Evolutionary conservation across 1,139 yeast species (phyloP), one percentile per base, ranked within the genome.

Genomic region (Nadsonia commutata): DNA sequence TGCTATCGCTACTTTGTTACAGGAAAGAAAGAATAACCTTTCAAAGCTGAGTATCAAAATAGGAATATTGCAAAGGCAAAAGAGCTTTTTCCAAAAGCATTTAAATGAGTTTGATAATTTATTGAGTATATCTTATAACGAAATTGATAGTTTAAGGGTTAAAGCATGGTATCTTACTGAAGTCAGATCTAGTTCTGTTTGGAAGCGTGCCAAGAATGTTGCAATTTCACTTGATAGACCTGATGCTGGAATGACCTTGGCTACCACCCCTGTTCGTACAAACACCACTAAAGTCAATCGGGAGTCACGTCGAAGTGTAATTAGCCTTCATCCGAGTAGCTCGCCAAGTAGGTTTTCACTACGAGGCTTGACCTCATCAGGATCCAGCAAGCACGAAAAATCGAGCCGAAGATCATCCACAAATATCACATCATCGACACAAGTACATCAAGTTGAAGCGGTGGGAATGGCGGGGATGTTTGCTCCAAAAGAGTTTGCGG

Each of bases 161-260:
- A 55, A 56, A 40, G 50, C 58, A 3, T 62, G 66, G 66, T 62
- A 62, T 45, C 53, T 54, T 27, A 51, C 53, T 5, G 66, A 62
- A 41, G 57, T 60, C 18, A 52, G 65, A 3, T 45, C 51, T 1
- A 46, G 55, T 21, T 41, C 57, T 3, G 41, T 56, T 17, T 59
- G 60, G 58, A 51, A 48, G 27, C 49, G 61, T 3, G 60, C 63
- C 3, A 49, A 49, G 18, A 62, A 58, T 39, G 58, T 59, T 18
- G 56, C 60, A 1, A 20, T 46, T 3, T 40, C 57, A 8, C 50
- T 56, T 41, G 40, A 27, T 9, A 27, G n/a, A 13, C 33, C 53
- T 19, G 39, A 46, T 40, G 44, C 47, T 7, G 40, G 49, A 19
- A 42, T 45, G 16, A 47, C 40, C 37, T 36, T 43, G 8, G 31